Percentiles rank a stretch among this genome's conserved stretches.
Conservation (phyloP, 768 basidiomycete species). For the Boletus rufocinnamomeus region DNA sequence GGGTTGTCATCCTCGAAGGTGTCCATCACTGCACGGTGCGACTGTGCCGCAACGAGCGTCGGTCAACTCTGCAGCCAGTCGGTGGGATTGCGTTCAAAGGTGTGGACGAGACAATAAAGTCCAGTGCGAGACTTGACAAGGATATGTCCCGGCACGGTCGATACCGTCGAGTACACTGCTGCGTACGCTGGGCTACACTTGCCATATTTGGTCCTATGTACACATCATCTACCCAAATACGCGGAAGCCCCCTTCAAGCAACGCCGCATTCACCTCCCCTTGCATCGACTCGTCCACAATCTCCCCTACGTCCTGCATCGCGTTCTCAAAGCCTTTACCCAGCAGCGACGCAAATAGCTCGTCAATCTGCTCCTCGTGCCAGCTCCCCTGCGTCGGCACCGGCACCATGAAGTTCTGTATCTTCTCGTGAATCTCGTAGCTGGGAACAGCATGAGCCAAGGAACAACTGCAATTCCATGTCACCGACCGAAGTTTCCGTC, state of each 20-base stretch:
- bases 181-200: slow-evolving; percentile 11
- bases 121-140: background rate
- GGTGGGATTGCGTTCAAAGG: background rate
- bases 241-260: slow-evolving; percentile 48
- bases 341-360: slow-evolving; percentile 89
- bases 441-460: slow-evolving; percentile 31
- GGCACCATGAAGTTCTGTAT: slow-evolving; percentile 97
- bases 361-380: slow-evolving; percentile 97
- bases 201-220: slow-evolving; percentile 31
- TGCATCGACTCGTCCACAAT: slow-evolving; percentile 35
- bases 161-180: slow-evolving; percentile 1
- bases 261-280: slow-evolving; percentile 33
- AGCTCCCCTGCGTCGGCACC: slow-evolving; percentile 60
- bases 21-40: slow-evolving; percentile 24
- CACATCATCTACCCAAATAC: slow-evolving; percentile 52
- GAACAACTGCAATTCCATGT: background rate
- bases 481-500: slow-evolving; percentile 81
- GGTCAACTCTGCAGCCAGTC: background rate
- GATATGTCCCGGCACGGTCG: background rate
- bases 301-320: slow-evolving; percentile 29
- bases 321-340: slow-evolving; percentile 65
- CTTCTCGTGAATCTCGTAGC: slow-evolving; percentile 95
- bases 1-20: slow-evolving; percentile 68
- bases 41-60: background rate
- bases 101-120: background rate